Conservation (phyloP, 768 basidiomycete species). For the Tephrocybe sp. region DNA sequence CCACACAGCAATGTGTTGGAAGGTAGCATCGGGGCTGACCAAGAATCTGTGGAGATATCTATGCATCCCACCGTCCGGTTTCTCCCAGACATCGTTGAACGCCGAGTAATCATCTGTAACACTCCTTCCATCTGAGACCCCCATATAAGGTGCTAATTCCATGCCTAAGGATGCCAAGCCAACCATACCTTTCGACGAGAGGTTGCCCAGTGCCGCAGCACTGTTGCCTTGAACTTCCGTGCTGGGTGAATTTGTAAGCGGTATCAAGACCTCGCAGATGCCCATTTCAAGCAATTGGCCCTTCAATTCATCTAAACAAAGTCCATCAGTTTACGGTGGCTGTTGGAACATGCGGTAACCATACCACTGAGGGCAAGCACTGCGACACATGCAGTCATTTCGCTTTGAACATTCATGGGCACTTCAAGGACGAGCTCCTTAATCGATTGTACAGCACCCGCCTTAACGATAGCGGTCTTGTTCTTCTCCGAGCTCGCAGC, state of each 20-base stretch:
- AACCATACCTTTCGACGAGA: constrained; percentile 97
- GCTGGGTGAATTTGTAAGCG: constrained; percentile 92
- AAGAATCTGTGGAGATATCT: constrained; percentile 93
- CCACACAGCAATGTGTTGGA: constrained; percentile 99
- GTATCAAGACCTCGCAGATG: constrained; percentile 95
- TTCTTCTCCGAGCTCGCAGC: constrained; percentile 98
- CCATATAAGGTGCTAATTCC: constrained; percentile 3
- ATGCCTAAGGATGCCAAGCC: constrained; percentile 11
- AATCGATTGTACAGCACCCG: constrained; percentile 95
- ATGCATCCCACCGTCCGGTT: constrained; percentile 97
- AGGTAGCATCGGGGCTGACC: constrained; percentile 90
- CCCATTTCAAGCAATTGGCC: constrained; percentile 97
- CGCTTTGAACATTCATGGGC: constrained; percentile 95
- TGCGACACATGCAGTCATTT: constrained; percentile 99
- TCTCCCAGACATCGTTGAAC: constrained; percentile 98
- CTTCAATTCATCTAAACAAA: constrained; percentile 86
- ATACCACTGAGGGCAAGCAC: constrained; percentile 92
- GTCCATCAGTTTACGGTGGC: constrained; percentile 9
- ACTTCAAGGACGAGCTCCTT: constrained; percentile 95
- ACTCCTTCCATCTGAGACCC: constrained; percentile 64
- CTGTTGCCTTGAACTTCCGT: constrained; percentile 99
- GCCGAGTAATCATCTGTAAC: constrained; percentile 90
- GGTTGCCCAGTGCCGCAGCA: constrained; percentile 94
- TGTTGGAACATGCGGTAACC: constrained; percentile 25
- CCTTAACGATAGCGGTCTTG: constrained; percentile 96